Percentiles rank a stretch among this genome's conserved stretches.
Evolutionary conservation across 192 early-diverging fungal genomes (phyloP).

Genomic region (Coemansia sp.): DNA sequence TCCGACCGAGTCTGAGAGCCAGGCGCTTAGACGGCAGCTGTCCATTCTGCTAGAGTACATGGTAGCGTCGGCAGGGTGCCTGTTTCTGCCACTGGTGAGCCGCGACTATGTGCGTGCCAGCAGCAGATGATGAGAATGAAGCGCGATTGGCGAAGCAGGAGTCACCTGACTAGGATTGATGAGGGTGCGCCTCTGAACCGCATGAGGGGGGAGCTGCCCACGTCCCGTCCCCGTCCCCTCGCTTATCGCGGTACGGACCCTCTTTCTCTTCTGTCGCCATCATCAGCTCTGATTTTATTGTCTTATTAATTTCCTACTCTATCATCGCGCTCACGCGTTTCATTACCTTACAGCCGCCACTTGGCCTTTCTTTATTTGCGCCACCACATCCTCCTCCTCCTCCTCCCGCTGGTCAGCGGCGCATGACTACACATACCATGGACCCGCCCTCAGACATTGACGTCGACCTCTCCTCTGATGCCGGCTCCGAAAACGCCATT

Average conservation of each 20-base stretch:
- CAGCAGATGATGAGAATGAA: not conserved
- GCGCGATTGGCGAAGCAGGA: constrained; percentile 25
- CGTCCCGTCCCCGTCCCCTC: no score
- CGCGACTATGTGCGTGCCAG: constrained; percentile 14
- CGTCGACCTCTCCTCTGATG: constrained; percentile 49
- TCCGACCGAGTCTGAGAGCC: constrained; percentile 13
- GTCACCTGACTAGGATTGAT: constrained; percentile 33
- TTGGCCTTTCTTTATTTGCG: not conserved
- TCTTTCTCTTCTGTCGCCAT: constrained; percentile 7
- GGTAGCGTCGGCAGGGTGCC: constrained; percentile 31
- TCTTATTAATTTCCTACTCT: constrained; percentile 6
- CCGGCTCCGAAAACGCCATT: constrained; percentile 27
- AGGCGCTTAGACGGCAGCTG: constrained; percentile 29
- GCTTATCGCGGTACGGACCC: no score
- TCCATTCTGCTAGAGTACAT: constrained; percentile 50
- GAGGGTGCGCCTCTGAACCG: constrained; percentile 8
- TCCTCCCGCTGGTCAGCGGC: not conserved
- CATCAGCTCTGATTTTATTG: not conserved
- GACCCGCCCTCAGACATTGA: constrained; percentile 51
- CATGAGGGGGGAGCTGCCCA: not conserved
- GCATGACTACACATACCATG: constrained; percentile 52
- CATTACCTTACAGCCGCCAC: constrained; percentile 44
- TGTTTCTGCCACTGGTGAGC: constrained; percentile 34
- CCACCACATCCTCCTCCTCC: not conserved
- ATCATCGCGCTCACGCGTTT: constrained; percentile 14